Base-by-base conservation (phyloP, 2,329 filamentous ascomycete genomes). In the Aureobasidium subglaciale region DNA sequence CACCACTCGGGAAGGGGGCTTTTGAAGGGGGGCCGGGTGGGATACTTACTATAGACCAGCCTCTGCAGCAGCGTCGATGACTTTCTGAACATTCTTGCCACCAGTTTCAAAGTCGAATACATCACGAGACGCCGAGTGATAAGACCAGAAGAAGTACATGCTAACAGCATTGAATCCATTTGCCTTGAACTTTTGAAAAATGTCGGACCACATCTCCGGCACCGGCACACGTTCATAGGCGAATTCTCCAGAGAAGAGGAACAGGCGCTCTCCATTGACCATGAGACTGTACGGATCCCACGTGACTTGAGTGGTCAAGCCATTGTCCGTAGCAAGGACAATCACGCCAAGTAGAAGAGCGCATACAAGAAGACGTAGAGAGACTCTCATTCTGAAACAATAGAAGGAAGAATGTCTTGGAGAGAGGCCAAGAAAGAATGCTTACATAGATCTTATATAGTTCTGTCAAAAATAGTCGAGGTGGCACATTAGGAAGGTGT, bases 241-340 rank as follows among this genome's bases (percentile, higher is more conserved):
- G 20, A 81, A 74, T 62, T 81, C 78, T 35, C 78, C 78, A 13
- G 74, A 73, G 62, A 77, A 79, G 40, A 81, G 67, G 59, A 78
- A 80, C 5, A 80, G 63, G 18, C 78, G 68, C 60, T 79, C 71
- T 25, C 73, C 75, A 50, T 80, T 74, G 53, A 80, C 65, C 27
- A 75, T 71, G 62, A 79, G 75, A 63, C 76, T 79, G 64, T 78
- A 78, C 55, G 77, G 72, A 58, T 80, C 78, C 78, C 77, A 80
- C 64, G 78, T 69, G 1, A 80, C 77, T 22, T 73, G 67, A 4
- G 72, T 62, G 56, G 71, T 79, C 15, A 58, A 34, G 15, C 56
- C 49, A 55, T 58, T 37, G 42, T 48, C 42, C 2, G 56, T 54
- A 34, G 56, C 56, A 25, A 54, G 32, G 34, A 37, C 35, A 20